A percentile compares a stretch with the other conserved stretches of the same genome.
These are phyloP conservation scores for Barnettozyma salicaria DNA, from an alignment of 805 yeast genomes.

Conservation along the genomic window DNA sequence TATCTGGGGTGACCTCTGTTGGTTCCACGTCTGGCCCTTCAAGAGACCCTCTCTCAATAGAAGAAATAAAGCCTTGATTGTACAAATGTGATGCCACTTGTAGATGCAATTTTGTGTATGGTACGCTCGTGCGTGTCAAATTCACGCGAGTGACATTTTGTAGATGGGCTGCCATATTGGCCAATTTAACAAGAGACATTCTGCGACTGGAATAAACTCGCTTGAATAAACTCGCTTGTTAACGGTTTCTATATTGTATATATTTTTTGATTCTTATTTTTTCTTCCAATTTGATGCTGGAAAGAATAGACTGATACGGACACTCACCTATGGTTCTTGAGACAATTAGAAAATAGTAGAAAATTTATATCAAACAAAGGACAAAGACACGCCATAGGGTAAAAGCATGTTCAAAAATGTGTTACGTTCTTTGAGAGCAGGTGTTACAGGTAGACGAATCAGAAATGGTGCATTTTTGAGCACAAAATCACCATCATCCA, in stretches of 20 bases:
- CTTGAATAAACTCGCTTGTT: not conserved
- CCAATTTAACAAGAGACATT: slow-evolving; percentile 81
- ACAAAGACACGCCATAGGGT: no score
- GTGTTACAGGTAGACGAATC: not conserved
- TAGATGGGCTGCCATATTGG: slow-evolving; percentile 79
- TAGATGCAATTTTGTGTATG: slow-evolving; percentile 76
- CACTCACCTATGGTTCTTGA: no score
- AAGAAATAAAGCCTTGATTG: slow-evolving; percentile 82
- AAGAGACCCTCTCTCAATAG: slow-evolving; percentile 78
- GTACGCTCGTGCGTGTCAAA: slow-evolving; percentile 69
- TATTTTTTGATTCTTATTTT: not conserved
- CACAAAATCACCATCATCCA: slow-evolving; percentile 1
- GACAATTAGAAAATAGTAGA: no score
- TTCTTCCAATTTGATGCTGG: not conserved
- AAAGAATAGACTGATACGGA: no score
- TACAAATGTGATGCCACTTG: slow-evolving; percentile 80
- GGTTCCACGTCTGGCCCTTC: slow-evolving; percentile 78
- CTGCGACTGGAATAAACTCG: not conserved
- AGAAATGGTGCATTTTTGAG: not conserved
- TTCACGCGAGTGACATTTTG: slow-evolving; percentile 81
- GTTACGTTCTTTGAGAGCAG: no score
- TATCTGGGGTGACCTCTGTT: slow-evolving; percentile 78
- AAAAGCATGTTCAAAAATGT: slow-evolving; percentile 8
- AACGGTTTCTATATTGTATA: not conserved
- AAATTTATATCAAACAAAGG: no score